phyloP scores from a whole-genome alignment of 768 basidiomycete species.

The Dioszegia aurantiaca region DNA sequence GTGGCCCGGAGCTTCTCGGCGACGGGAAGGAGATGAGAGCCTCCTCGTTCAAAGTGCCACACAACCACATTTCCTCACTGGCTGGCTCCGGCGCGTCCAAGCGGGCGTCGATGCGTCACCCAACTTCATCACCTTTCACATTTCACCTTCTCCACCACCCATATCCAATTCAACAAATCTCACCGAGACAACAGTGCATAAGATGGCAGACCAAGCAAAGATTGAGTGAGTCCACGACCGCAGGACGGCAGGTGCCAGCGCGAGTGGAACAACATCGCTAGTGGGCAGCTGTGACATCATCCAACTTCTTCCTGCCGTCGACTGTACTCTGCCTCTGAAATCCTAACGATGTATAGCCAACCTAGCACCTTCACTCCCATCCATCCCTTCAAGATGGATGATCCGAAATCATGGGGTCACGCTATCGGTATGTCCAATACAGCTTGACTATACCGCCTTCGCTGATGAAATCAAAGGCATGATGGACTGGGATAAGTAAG shows the following conservation, averaged over 20 bases:
- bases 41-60: constrained; percentile 6
- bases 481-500: constrained; percentile 52
- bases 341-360: neutral
- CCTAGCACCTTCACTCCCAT: constrained; percentile 46
- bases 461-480: constrained; percentile 28
- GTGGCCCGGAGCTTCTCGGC: too few relatives aligned
- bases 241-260: too few relatives aligned
- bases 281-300: too few relatives aligned
- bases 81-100: too few relatives aligned
- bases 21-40: too few relatives aligned
- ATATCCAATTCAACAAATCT: neutral
- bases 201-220: constrained; percentile 9
- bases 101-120: neutral
- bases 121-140: neutral
- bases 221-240: constrained; percentile 8
- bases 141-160: neutral
- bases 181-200: neutral
- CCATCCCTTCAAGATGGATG: constrained; percentile 51
- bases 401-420: constrained; percentile 46
- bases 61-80: neutral
- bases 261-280: too few relatives aligned
- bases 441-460: neutral
- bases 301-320: too few relatives aligned
- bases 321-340: neutral
- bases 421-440: constrained; percentile 2